Evolutionary conservation across 1,284 basidiomycete species (phyloP), one percentile per base, ranked within the genome.

Genomic region (Apiotrichum mycotoxinovorans): DNA sequence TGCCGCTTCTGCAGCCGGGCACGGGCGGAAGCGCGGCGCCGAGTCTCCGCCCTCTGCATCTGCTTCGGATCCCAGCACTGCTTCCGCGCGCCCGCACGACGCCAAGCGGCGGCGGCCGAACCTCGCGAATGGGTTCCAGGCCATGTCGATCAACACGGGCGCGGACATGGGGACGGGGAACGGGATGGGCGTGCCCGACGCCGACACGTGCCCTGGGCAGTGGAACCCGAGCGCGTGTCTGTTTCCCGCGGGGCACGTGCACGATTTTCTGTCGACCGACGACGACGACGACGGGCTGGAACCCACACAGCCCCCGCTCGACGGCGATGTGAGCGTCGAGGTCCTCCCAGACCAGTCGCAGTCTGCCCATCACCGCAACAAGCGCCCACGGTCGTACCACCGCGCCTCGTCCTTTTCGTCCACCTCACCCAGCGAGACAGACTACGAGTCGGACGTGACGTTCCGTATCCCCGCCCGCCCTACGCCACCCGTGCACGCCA

Each of bases 61-160:
- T 8, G 18, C 40, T 11, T 9, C 23, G 17, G 34, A n/a, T 11
- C 25, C 37, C 23, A 12, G 2, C 35, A 23, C 26, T 7, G n/a
- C n/a, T n/a, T n/a, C n/a, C n/a, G 2, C 26, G 10, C 30, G 48
- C 23, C 33, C 41, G 15, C 51, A 38, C 22, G 56, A 61, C 3
- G 20, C 42, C 15, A 75, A 75, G 58, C 64, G 71, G 2, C 54
- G 65, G 7, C 58, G 71, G 40, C 70, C 70, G 0, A 74, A 75
- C 48, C 60, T 75, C 11, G 57, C 66, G 3, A 66, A 69, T 51
- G 72, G 71, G 4, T 74, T 75, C 55, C 63, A 63, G 14, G 60
- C 68, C 35, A 62, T 74, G 45, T 70, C 67, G 11, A 64, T 48
- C n/a, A 14, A 37, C 15, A n/a, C 46, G 5, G 22, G 1, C 14